A percentile compares a stretch with the other conserved stretches of the same genome.
phyloP scores from a whole-genome alignment of 2,329 filamentous ascomycete species.

The Ophiostoma tasmaniense region DNA sequence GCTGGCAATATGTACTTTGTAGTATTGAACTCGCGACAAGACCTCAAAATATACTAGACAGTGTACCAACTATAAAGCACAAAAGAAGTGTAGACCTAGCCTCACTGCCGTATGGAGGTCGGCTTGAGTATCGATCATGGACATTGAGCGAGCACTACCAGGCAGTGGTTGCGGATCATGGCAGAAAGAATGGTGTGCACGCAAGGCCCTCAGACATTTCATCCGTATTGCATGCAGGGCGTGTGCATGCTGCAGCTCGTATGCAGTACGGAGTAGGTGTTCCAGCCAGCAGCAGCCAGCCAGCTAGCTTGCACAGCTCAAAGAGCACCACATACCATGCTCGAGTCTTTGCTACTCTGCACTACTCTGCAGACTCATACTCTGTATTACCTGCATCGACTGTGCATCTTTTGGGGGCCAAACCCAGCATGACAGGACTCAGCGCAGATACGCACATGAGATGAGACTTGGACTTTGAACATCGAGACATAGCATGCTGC shows the following conservation, averaged over 20 bases:
- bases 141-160: too few relatives aligned
- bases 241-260: slow-evolving; percentile 4
- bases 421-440: background rate
- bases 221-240: background rate
- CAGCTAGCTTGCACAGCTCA: background rate
- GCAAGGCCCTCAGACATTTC: background rate
- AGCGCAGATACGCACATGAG: background rate
- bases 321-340: background rate
- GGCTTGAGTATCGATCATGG: background rate
- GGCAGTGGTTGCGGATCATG: background rate
- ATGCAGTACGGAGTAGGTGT: background rate
- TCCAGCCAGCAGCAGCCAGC: background rate
- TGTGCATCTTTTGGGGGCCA: background rate
- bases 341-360: background rate
- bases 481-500: background rate
- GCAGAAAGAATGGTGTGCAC: background rate
- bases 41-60: background rate
- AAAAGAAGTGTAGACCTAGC: background rate
- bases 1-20: background rate
- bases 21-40: background rate
- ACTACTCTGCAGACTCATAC: too few relatives aligned
- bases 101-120: background rate
- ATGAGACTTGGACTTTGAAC: background rate
- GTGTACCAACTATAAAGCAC: background rate
- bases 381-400: too few relatives aligned